Conservation (phyloP, 164 flowering plant species). For the Vitis rotundifolia region DNA sequence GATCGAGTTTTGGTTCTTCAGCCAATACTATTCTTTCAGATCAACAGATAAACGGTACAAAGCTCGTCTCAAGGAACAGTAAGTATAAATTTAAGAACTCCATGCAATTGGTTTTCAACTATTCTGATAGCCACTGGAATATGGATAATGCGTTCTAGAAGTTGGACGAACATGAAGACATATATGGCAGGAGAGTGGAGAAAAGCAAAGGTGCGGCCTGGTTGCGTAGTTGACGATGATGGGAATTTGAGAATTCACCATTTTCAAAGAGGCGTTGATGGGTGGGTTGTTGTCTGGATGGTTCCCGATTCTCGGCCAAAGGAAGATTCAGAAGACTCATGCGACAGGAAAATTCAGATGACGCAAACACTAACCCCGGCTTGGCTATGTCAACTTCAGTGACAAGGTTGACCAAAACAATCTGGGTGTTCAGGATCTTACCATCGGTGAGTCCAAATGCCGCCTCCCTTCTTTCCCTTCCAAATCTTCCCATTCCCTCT, state of each 20-base stretch:
- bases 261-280: constrained; percentile 15
- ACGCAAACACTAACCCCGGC: constrained; percentile 25
- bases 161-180: constrained; percentile 29
- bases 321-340: constrained; percentile 10
- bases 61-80: constrained; percentile 34
- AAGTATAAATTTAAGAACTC: constrained; percentile 33
- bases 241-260: constrained; percentile 63
- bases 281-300: constrained; percentile 55
- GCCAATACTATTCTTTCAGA: constrained; percentile 55
- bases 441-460: constrained; percentile 37
- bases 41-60: constrained; percentile 33
- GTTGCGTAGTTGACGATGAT: constrained; percentile 50
- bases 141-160: constrained; percentile 4
- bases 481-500: too few species aligned
- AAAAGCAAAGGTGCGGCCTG: constrained; percentile 1
- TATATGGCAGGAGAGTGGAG: constrained; percentile 2
- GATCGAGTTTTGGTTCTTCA: constrained; percentile 20
- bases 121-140: constrained; percentile 35
- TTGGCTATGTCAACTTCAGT: constrained; percentile 55
- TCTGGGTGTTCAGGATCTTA: constrained; percentile 13
- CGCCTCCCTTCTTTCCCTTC: too few species aligned
- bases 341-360: constrained; percentile 33
- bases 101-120: constrained; percentile 24
- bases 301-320: constrained; percentile 48
- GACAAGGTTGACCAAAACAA: constrained; percentile 30